phyloP scores from a whole-genome alignment of 768 basidiomycete genomes.

The Symmetrospora coprosmae region DNA sequence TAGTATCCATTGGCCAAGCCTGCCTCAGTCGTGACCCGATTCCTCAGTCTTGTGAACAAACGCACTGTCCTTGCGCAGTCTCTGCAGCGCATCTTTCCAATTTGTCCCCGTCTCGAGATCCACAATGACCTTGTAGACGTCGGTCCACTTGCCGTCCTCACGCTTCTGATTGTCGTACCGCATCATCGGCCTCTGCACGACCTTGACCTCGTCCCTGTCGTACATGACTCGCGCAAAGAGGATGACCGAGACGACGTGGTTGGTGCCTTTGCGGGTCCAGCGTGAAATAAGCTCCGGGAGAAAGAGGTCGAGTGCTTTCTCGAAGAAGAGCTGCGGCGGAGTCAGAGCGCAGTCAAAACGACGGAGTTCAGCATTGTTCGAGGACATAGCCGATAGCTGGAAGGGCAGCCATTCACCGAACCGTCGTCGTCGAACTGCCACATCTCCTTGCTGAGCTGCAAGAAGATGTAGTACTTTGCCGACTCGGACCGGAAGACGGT shows the following conservation, averaged over 20 bases:
- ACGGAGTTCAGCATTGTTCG: background rate
- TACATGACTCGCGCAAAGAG: slow-evolving; percentile 86
- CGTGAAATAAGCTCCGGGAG: slow-evolving; percentile 72
- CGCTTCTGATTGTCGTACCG: slow-evolving; percentile 53
- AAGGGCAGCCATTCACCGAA: slow-evolving; percentile 43
- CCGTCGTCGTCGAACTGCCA: slow-evolving; percentile 97
- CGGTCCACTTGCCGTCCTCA: slow-evolving; percentile 44
- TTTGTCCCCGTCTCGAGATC: slow-evolving; percentile 77
- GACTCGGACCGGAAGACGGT: slow-evolving; percentile 77
- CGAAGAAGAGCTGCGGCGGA: slow-evolving; percentile 42
- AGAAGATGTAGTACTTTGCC: slow-evolving; percentile 81
- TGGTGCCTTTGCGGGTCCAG: slow-evolving; percentile 54
- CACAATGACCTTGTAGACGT: slow-evolving; percentile 82
- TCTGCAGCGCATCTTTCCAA: slow-evolving; percentile 73
- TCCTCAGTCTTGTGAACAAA: slow-evolving; percentile 45
- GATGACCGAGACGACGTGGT: slow-evolving; percentile 86
- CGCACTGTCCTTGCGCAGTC: slow-evolving; percentile 65
- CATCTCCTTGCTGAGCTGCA: slow-evolving; percentile 87
- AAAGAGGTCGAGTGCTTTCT: slow-evolving; percentile 96
- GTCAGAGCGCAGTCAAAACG: background rate
- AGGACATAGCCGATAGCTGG: background rate
- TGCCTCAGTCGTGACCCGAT: no score
- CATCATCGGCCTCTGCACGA: slow-evolving; percentile 61
- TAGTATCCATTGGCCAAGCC: no score
- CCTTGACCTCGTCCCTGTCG: slow-evolving; percentile 46